A percentile compares a stretch with the other conserved stretches of the same genome.
phyloP scores from a whole-genome alignment of 1,284 basidiomycete species.

The Irpex sp. region DNA sequence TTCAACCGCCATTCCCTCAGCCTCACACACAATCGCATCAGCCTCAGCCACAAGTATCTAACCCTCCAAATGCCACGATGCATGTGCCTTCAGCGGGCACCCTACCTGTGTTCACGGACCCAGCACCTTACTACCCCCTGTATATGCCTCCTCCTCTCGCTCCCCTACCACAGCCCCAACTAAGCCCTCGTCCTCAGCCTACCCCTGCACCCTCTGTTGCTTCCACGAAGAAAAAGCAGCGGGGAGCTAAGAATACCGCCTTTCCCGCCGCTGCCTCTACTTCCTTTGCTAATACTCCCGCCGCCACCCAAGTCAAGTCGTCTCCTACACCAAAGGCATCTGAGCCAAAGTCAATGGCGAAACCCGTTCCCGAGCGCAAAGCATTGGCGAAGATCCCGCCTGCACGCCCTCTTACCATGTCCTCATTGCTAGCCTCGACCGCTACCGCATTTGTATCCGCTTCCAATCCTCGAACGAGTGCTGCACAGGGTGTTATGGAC shows the following conservation, averaged over 20 bases:
- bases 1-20: constrained; percentile 1
- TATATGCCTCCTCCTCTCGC: background rate
- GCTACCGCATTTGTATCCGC: constrained; percentile 8
- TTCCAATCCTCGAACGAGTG: constrained; percentile 25
- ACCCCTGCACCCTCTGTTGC: constrained; percentile 2
- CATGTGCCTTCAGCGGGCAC: background rate
- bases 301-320: constrained; percentile 41
- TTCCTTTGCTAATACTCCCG: constrained; percentile 46
- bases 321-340: constrained; percentile 35
- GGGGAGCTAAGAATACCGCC: constrained; percentile 2
- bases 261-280: constrained; percentile 40
- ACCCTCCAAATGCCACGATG: background rate
- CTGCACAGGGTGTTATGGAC: constrained; percentile 17
- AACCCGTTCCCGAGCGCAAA: constrained; percentile 30
- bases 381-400: constrained; percentile 14
- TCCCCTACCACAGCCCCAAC: constrained; percentile 4
- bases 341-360: constrained; percentile 35
- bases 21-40: too few relatives aligned
- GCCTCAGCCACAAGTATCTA: constrained; percentile 1
- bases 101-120: background rate
- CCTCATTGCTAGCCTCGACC: constrained; percentile 5
- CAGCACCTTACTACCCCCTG: background rate
- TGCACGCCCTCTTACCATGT: constrained; percentile 8
- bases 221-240: constrained; percentile 7
- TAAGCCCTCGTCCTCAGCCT: constrained; percentile 7